Percentiles rank a stretch among this genome's conserved stretches.
These are phyloP conservation scores for Diutina pseudorugosa DNA, from an alignment of 1,139 yeast species.

Conservation along the genomic window DNA sequence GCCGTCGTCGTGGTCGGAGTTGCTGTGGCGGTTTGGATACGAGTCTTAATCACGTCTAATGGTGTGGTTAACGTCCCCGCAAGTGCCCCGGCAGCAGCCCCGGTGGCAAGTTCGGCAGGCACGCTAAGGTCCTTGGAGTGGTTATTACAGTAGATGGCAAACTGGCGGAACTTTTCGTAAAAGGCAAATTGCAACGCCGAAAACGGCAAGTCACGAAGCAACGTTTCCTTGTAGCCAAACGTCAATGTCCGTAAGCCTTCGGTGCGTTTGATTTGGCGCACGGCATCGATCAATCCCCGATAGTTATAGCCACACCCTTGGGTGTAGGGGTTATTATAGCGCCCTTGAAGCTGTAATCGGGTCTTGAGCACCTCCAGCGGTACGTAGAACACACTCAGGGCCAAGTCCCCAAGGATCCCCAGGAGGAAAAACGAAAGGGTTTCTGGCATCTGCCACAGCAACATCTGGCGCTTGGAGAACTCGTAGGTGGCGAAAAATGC, in stretches of 20 bases:
- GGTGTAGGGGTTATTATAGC: slow-evolving; percentile 67
- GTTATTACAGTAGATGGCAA: slow-evolving; percentile 37
- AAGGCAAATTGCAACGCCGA: slow-evolving; percentile 94
- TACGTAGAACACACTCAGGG: slow-evolving; percentile 86
- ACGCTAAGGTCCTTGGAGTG: slow-evolving; percentile 39
- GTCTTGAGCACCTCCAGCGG: slow-evolving; percentile 96
- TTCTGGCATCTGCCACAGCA: slow-evolving; percentile 45
- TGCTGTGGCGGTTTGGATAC: slow-evolving; percentile 60
- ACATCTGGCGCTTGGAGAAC: slow-evolving; percentile 55
- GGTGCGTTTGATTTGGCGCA: slow-evolving; percentile 41
- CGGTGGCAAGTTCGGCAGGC: slow-evolving; percentile 59
- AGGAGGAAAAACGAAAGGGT: slow-evolving; percentile 71
- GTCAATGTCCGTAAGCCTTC: slow-evolving; percentile 76
- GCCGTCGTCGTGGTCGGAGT: slow-evolving; percentile 4
- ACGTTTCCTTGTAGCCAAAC: slow-evolving; percentile 87
- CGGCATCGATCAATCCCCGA: slow-evolving; percentile 56
- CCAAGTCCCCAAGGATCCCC: slow-evolving; percentile 85
- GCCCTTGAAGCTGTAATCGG: slow-evolving; percentile 83
- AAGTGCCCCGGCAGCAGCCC: slow-evolving; percentile 94
- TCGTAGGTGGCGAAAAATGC: slow-evolving; percentile 89
- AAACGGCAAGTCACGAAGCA: slow-evolving; percentile 85
- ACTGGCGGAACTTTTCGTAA: slow-evolving; percentile 70
- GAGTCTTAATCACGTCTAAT: slow-evolving; percentile 84
- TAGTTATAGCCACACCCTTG: slow-evolving; percentile 76
- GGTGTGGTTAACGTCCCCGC: slow-evolving; percentile 83